Evolutionary conservation across 2,329 filamentous ascomycete species (phyloP), one percentile per base, ranked within the genome.

Genomic region (Fragosphaeria purpurea): DNA sequence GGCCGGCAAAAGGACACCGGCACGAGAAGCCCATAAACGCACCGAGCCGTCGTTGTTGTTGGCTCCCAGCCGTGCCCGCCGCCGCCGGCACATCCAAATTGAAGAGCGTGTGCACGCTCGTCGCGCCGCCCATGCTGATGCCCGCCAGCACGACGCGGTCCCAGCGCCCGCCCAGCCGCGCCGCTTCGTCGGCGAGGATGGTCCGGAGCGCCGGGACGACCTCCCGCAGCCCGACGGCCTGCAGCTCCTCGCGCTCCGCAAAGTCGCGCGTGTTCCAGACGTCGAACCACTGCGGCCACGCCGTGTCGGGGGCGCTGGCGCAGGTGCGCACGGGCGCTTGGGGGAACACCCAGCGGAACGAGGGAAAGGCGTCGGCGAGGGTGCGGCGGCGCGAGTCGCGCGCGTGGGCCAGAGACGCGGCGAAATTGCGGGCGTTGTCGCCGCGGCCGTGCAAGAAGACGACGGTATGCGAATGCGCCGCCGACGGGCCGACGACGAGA

Each of bases 271-370:
- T 30, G 47, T 35, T 50, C 51, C 51, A 50, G 3, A 40, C 64
- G 56, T 77, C 73, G 57, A 76, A 77, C 75, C 73, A 77, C 44
- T 53, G 47, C 39, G 46, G 34, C 30, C 9, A 30, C 41, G 22
- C 13, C 22, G 22, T 22, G 41, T 43, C 9, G 5, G 52, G 68
- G 5, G 66, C 62, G 48, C 55, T 44, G 45, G 60, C 59, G 44
- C 59, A 47, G 40, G 58, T 56, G 22, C 59, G 33, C 11, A n/a
- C 33, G 7, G 65, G 65, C 1, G 71, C 68, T 49, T 66, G 63
- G 8, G 73, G 72, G 46, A 76, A 75, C 4, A 76, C 70, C 69
- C 71, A 75, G 46, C 68, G 66, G 54, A 73, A 65, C 2, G 66
- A 64, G 1, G 73, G 71, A 32, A 74, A 70, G 2, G 59, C 57